Percentiles rank a stretch among this genome's conserved stretches.
Conservation (phyloP, 2,329 filamentous ascomycete species). For the Huntiella moniliformis region DNA sequence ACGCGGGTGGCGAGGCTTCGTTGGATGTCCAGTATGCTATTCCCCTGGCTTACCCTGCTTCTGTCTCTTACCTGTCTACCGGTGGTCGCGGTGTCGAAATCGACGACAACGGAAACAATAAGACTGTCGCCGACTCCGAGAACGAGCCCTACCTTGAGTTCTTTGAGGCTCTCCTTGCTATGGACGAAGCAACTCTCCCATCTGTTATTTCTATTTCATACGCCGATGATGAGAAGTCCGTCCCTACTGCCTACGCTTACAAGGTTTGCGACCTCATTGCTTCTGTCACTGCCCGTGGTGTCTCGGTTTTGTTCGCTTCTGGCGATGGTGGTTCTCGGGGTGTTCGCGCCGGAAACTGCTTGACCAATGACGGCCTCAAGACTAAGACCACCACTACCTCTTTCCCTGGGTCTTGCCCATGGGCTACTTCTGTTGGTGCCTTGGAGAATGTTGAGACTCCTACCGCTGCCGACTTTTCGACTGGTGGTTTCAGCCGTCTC, state of each 20-base stretch:
- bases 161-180: constrained; percentile 29
- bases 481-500: constrained; percentile 34
- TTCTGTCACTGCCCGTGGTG: constrained; percentile 32
- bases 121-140: constrained; percentile 17
- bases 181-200: constrained; percentile 27
- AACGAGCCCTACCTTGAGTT: constrained; percentile 42
- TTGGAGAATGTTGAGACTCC: constrained; percentile 25
- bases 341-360: constrained; percentile 30
- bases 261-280: constrained; percentile 35
- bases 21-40: constrained; percentile 31
- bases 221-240: constrained; percentile 36
- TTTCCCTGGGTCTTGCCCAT: constrained; percentile 51
- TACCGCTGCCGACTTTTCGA: constrained; percentile 25
- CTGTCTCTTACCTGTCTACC: constrained; percentile 26
- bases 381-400: constrained; percentile 36
- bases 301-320: constrained; percentile 29
- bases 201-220: constrained; percentile 40
- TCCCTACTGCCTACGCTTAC: constrained; percentile 31
- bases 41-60: constrained; percentile 25
- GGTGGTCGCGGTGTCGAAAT: constrained; percentile 27
- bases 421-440: constrained; percentile 47
- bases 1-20: constrained; percentile 26
- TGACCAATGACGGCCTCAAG: constrained; percentile 38
- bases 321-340: constrained; percentile 32
- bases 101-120: constrained; percentile 19